Evolutionary conservation across 805 yeast species (phyloP).

Genomic region (Saturnispora mendoncae): DNA sequence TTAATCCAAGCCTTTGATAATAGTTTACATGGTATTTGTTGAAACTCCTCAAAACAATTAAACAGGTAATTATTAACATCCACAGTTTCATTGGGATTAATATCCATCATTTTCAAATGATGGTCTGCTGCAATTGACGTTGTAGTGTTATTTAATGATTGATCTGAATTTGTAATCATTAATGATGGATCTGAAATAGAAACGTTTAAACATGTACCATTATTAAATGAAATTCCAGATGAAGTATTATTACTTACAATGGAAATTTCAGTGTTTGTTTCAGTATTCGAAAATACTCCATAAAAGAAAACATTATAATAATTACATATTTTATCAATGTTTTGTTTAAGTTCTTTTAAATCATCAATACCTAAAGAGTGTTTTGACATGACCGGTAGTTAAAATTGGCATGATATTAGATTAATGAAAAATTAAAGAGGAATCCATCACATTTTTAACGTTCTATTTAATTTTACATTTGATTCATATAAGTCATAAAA

Average conservation of each 20-base stretch:
- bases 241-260: background rate
- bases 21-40: slow-evolving; percentile 49
- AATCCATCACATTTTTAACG: slow-evolving; percentile 4
- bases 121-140: too few relatives aligned
- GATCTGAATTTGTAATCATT: too few relatives aligned
- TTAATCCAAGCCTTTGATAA: slow-evolving; percentile 64
- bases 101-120: slow-evolving; percentile 12
- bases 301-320: slow-evolving; percentile 9
- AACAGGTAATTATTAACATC: slow-evolving; percentile 20
- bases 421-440: background rate
- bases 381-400: background rate
- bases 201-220: too few relatives aligned
- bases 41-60: slow-evolving; percentile 31
- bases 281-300: slow-evolving; percentile 11
- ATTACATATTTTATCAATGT: slow-evolving; percentile 9
- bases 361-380: background rate
- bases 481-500: slow-evolving; percentile 6
- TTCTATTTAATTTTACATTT: background rate
- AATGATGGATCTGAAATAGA: too few relatives aligned
- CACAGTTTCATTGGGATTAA: slow-evolving; percentile 17
- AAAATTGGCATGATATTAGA: background rate
- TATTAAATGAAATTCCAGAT: background rate
- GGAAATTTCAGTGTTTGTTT: background rate
- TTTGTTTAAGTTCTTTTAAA: background rate
- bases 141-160: background rate